phyloP scores from a whole-genome alignment of 176 grass and related monocot genomes.

The Elaeis guineensis region DNA sequence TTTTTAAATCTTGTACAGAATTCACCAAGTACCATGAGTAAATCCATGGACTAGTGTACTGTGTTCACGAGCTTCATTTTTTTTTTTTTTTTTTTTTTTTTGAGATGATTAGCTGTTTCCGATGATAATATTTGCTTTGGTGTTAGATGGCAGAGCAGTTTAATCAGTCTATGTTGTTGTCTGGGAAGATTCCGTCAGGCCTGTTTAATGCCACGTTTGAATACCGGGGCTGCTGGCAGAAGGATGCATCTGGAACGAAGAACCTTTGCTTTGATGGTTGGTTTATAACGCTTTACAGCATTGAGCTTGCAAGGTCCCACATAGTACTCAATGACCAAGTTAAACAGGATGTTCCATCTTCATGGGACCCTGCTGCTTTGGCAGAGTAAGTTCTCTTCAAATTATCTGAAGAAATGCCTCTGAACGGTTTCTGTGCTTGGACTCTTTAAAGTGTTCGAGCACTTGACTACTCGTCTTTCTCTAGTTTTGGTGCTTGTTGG shows the following conservation, averaged over 20 bases:
- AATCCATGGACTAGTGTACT: no score
- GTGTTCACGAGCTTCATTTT: no score
- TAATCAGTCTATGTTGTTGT: constrained; percentile 46
- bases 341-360: constrained; percentile 39
- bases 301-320: constrained; percentile 48
- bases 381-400: constrained; percentile 32
- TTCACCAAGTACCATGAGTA: no score
- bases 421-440: background rate
- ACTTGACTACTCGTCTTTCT: no score
- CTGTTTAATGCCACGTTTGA: constrained; percentile 83
- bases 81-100: no score
- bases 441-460: no score
- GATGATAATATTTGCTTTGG: background rate
- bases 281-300: constrained; percentile 53
- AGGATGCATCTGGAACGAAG: constrained; percentile 49
- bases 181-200: constrained; percentile 66
- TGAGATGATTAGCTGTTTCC: no score
- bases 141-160: constrained; percentile 73
- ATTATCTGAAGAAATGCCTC: background rate
- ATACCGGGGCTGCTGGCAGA: constrained; percentile 64
- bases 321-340: constrained; percentile 31
- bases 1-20: no score
- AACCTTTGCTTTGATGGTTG: constrained; percentile 70
- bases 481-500: no score
- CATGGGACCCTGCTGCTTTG: constrained; percentile 60